phyloP scores from a whole-genome alignment of 2,329 filamentous ascomycete genomes.

The Pseudocercospora vitis region DNA sequence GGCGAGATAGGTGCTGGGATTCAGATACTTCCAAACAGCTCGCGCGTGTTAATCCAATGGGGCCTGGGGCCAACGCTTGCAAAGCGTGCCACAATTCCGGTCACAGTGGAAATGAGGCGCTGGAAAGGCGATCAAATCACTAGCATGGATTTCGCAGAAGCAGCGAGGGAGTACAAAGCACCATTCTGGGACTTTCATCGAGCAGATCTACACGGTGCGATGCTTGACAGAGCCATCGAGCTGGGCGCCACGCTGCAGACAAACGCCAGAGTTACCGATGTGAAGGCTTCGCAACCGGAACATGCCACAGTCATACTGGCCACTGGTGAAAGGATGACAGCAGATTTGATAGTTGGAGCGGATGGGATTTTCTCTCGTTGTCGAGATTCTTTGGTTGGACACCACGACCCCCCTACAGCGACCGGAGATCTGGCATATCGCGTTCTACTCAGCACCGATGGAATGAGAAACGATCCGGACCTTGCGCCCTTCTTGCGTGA shows the following conservation, averaged over 20 bases:
- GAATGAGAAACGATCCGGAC: constrained; percentile 50
- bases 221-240: constrained; percentile 50
- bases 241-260: constrained; percentile 51
- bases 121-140: constrained; percentile 56
- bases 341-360: constrained; percentile 51
- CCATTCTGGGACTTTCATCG: constrained; percentile 59
- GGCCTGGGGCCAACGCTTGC: constrained; percentile 48
- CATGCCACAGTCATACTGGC: constrained; percentile 43
- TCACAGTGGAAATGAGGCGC: constrained; percentile 51
- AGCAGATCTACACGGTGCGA: constrained; percentile 52
- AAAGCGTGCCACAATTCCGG: constrained; percentile 45
- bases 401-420: constrained; percentile 48
- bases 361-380: constrained; percentile 50
- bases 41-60: constrained; percentile 51
- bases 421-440: constrained; percentile 56
- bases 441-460: constrained; percentile 48
- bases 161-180: constrained; percentile 37
- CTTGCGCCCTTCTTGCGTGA: constrained; percentile 48
- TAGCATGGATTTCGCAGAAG: constrained; percentile 48
- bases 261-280: constrained; percentile 46
- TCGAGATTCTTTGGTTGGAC: constrained; percentile 47
- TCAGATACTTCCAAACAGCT: constrained; percentile 52
- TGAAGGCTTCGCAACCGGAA: constrained; percentile 29
- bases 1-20: constrained; percentile 53
- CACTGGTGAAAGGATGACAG: constrained; percentile 40